These are phyloP conservation scores for Coemansia pectinata DNA, from an alignment of 192 early-diverging fungal species.

Conservation along the genomic window DNA sequence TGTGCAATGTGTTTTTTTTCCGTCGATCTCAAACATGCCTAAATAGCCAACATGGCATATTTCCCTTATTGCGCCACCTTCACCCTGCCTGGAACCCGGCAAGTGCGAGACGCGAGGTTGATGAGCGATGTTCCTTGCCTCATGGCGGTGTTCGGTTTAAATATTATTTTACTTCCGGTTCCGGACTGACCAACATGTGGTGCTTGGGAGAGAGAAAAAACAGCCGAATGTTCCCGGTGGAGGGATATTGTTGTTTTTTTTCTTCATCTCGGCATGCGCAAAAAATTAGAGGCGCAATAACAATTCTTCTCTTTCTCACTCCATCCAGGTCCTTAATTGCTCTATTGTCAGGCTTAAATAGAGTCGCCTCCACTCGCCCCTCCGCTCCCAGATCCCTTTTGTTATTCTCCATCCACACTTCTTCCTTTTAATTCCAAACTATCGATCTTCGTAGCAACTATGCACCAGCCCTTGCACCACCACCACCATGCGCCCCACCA, in stretches of 20 bases:
- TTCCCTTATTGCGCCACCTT: neutral
- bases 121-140: neutral
- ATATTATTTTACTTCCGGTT: neutral
- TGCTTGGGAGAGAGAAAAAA: neutral
- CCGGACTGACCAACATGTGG: neutral
- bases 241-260: neutral
- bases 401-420: neutral
- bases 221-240: conserved; percentile 1
- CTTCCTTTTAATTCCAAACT: neutral
- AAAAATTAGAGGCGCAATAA: conserved; percentile 1
- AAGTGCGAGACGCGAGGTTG: neutral
- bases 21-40: neutral
- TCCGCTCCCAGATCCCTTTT: neutral
- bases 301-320: neutral
- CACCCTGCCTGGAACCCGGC: neutral
- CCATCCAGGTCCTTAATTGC: neutral
- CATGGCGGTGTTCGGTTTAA: neutral
- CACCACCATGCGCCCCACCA: conserved; percentile 4
- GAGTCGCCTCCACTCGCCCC: neutral
- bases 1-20: neutral
- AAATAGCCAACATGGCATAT: conserved; percentile 1
- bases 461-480: conserved; percentile 15
- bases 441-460: neutral
- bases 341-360: neutral
- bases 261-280: neutral